A percentile compares a stretch with the other conserved stretches of the same genome.
Evolutionary conservation across 2,329 filamentous ascomycete genomes (phyloP).

Genomic region (Penicillium frequentans): DNA sequence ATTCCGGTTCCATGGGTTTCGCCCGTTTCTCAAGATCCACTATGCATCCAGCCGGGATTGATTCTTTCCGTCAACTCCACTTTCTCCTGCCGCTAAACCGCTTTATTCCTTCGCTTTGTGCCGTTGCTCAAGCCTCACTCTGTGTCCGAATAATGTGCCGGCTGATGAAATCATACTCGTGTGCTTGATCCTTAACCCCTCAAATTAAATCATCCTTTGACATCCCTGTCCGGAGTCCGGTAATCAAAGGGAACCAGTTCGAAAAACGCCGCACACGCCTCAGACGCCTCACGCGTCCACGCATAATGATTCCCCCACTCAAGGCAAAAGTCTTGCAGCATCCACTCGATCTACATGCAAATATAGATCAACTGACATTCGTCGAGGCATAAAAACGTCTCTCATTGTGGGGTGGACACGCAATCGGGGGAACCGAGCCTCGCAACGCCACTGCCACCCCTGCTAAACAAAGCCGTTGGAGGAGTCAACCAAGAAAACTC

Average conservation of each 20-base stretch:
- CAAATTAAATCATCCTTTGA: neutral
- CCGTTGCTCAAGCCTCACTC: neutral
- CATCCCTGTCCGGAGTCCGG: neutral
- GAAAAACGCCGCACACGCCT: neutral
- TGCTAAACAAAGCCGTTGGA: neutral
- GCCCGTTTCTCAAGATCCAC: conserved; percentile 19
- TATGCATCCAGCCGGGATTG: conserved; percentile 17
- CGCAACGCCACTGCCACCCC: neutral
- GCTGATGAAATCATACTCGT: neutral
- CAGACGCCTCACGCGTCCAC: neutral
- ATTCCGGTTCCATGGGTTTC: conserved; percentile 3
- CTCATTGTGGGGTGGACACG: conserved; percentile 2
- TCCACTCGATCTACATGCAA: neutral
- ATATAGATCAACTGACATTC: neutral
- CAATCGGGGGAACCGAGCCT: neutral
- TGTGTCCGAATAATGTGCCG: neutral
- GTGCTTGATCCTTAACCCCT: neutral
- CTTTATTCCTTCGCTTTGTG: conserved; percentile 6
- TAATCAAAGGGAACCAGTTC: neutral
- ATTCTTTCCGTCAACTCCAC: conserved; percentile 13
- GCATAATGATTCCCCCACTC: neutral
- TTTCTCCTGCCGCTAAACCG: conserved; percentile 7
- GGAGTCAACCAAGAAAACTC: neutral
- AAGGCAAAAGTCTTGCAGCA: neutral
- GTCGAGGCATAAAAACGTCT: neutral